Evolutionary conservation across 495 filamentous ascomycete species (phyloP).

Genomic region (Chaetomium fimeti): DNA sequence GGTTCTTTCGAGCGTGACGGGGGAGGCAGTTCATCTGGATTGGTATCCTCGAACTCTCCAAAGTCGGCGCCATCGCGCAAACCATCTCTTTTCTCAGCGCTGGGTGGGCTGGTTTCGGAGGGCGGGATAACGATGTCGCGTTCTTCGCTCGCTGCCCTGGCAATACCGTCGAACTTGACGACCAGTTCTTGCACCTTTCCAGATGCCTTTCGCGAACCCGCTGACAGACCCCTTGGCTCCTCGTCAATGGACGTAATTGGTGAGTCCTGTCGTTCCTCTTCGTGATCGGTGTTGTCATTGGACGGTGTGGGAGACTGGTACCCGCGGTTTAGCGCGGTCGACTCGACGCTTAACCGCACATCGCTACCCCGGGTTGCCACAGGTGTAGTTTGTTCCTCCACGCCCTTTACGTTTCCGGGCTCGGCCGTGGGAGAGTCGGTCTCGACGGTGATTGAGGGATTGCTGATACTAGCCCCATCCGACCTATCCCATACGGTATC

Average conservation of each 20-base stretch:
- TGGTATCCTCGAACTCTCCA: slow-evolving; percentile 54
- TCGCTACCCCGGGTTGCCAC: slow-evolving; percentile 10
- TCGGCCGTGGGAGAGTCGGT: not conserved
- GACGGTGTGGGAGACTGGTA: slow-evolving; percentile 42
- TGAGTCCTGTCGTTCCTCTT: slow-evolving; percentile 45
- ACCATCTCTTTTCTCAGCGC: slow-evolving; percentile 13
- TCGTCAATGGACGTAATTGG: slow-evolving; percentile 57
- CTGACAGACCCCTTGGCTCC: slow-evolving; percentile 38
- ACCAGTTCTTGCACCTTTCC: slow-evolving; percentile 51
- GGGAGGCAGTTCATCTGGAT: slow-evolving; percentile 16
- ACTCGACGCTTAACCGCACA: slow-evolving; percentile 24
- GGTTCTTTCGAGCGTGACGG: not conserved
- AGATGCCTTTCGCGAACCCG: slow-evolving; percentile 34
- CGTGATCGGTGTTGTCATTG: slow-evolving; percentile 43
- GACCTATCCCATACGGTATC: slow-evolving; percentile 13
- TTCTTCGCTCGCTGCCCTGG: slow-evolving; percentile 40
- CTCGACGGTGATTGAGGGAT: not conserved
- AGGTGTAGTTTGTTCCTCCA: not conserved
- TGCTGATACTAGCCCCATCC: not conserved
- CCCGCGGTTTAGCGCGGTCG: slow-evolving; percentile 22
- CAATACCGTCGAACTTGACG: slow-evolving; percentile 47
- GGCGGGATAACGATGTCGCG: slow-evolving; percentile 17
- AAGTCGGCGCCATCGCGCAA: slow-evolving; percentile 45
- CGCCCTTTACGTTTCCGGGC: no score
- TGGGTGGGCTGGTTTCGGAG: slow-evolving; percentile 23